phyloP scores from a whole-genome alignment of 2,329 filamentous ascomycete species.

The Diplodia sapinea region DNA sequence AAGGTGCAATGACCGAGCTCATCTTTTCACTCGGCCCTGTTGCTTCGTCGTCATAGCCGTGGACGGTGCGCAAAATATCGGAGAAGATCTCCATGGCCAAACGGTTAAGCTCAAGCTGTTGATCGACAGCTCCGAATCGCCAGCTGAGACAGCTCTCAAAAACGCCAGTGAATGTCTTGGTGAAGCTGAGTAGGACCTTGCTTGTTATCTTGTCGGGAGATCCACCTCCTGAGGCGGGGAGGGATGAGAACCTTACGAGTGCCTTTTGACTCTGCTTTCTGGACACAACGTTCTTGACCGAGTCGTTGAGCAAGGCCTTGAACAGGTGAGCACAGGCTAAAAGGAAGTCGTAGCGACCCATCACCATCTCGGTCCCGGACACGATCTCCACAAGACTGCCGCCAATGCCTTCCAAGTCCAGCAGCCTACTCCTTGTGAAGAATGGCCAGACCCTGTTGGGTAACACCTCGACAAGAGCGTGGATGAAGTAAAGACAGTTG shows the following conservation, averaged over 20 bases:
- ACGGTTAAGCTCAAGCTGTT: slow-evolving; percentile 71
- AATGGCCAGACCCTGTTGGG: slow-evolving; percentile 91
- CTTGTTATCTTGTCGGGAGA: slow-evolving; percentile 79
- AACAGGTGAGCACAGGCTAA: slow-evolving; percentile 76
- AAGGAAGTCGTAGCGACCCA: slow-evolving; percentile 78
- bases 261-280: slow-evolving; percentile 64
- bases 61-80: slow-evolving; percentile 73
- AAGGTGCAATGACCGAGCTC: slow-evolving; percentile 69
- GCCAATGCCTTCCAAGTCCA: slow-evolving; percentile 76
- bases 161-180: slow-evolving; percentile 77
- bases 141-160: slow-evolving; percentile 86
- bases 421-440: slow-evolving; percentile 77
- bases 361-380: slow-evolving; percentile 79
- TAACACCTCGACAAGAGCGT: slow-evolving; percentile 71
- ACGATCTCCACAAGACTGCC: slow-evolving; percentile 80
- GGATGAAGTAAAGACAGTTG: slow-evolving; percentile 80
- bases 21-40: slow-evolving; percentile 55
- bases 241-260: slow-evolving; percentile 54
- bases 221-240: slow-evolving; percentile 65
- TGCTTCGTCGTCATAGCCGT: slow-evolving; percentile 71
- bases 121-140: slow-evolving; percentile 74
- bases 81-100: slow-evolving; percentile 73
- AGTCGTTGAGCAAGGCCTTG: slow-evolving; percentile 75
- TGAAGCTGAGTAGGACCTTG: slow-evolving; percentile 73
- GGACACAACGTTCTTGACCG: slow-evolving; percentile 70